These are phyloP conservation scores for Sphaerulina musiva DNA, from an alignment of 2,329 filamentous ascomycete genomes.

Conservation along the genomic window DNA sequence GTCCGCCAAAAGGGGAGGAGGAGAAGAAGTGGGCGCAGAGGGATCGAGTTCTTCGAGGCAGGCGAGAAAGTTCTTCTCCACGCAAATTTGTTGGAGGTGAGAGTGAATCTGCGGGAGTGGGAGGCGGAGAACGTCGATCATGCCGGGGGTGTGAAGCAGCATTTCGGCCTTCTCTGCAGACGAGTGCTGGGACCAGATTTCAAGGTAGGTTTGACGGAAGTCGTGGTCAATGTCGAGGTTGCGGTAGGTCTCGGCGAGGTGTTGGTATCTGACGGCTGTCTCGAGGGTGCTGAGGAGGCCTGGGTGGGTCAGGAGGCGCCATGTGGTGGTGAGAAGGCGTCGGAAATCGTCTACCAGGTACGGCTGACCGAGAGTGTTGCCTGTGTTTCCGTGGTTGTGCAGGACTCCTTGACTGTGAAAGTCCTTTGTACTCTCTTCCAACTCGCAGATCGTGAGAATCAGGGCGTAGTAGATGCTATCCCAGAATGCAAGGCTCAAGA, in stretches of 20 bases:
- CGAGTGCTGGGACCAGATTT: background rate
- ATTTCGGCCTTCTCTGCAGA: background rate
- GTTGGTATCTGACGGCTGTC: background rate
- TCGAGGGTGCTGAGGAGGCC: background rate
- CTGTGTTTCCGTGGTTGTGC: background rate
- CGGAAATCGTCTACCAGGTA: background rate
- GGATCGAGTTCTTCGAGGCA: background rate
- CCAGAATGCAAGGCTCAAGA: background rate
- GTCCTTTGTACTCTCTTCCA: background rate
- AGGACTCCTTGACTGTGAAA: background rate
- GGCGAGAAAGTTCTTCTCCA: background rate
- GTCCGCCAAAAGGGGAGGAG: background rate
- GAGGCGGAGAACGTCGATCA: background rate
- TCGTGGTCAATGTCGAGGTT: background rate
- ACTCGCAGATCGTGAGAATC: background rate
- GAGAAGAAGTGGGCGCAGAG: background rate
- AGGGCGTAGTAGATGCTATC: constrained; percentile 1
- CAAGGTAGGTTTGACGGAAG: background rate
- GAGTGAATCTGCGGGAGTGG: background rate
- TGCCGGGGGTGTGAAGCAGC: background rate
- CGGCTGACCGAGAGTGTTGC: background rate
- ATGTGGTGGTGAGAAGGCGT: background rate
- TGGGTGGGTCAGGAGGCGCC: background rate
- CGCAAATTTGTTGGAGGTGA: background rate
- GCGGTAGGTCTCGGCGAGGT: background rate